Conservation (phyloP, 306 rosid species). For the Cucumis melo region DNA sequence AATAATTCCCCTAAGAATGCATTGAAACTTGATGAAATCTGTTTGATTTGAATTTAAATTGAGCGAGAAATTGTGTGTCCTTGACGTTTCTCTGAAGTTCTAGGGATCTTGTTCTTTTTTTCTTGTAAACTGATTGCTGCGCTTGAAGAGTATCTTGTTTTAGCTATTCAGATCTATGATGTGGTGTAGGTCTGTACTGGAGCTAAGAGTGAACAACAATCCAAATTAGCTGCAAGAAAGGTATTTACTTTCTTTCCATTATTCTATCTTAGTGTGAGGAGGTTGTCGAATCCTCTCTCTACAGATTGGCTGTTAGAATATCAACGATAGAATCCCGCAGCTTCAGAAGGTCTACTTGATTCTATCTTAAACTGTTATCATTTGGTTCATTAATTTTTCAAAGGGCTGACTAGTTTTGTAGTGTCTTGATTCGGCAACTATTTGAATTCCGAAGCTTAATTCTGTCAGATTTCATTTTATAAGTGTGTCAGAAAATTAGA, state of each 20-base stretch:
- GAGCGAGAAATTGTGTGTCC: background rate
- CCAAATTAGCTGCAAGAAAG: slow-evolving; percentile 94
- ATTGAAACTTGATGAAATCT: background rate
- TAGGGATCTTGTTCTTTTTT: background rate
- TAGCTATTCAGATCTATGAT: background rate
- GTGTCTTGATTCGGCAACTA: background rate
- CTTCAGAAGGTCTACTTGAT: background rate
- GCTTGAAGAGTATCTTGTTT: background rate
- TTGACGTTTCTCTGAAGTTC: background rate
- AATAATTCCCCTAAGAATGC: too few species aligned
- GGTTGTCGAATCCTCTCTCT: background rate
- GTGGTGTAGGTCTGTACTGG: slow-evolving; percentile 81
- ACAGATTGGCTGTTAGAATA: background rate
- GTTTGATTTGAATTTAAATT: background rate
- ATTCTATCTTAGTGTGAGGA: background rate
- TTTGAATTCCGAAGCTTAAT: background rate
- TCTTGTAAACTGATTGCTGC: background rate
- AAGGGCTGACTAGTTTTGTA: background rate
- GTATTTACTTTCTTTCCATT: slow-evolving; percentile 18
- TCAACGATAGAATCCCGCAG: background rate
- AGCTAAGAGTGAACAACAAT: slow-evolving; percentile 86
- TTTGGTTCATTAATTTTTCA: background rate
- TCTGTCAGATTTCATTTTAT: background rate
- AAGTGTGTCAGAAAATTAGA: background rate
- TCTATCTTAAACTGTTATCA: background rate